Base-by-base conservation (phyloP, 768 basidiomycete genomes). In the Phanerochaete sordida region DNA sequence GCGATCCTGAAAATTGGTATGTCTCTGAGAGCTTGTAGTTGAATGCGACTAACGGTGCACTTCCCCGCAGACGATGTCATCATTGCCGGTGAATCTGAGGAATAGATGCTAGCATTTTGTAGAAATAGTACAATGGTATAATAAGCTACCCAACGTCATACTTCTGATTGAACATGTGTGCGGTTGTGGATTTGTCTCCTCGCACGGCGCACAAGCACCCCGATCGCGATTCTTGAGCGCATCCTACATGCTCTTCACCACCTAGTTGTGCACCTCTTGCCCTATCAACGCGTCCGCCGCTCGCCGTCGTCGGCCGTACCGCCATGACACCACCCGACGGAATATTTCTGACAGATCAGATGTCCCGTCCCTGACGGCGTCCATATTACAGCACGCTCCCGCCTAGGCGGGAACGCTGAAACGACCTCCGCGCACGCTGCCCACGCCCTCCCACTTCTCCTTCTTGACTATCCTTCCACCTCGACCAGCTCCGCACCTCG, bases 1-100 rank as follows among this genome's bases (percentile, higher is more conserved):
- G 92, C 91, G 3, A 89, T 94, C 13, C 80, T 94, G 62, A 94
- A 94, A 75, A 94, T 94, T 61, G 91, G 91, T 90, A 64, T 68
- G 84, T 75, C 31, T 30, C 53, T 57, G 44, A 21, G 33, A 2
- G 19, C 23, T 43, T 24, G 13, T n/a, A 39, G 1, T 16, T 1
- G 12, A 2, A 30, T 3, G 4, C 27, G 7, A 13, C 50, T 51
- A 15, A 33, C 30, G 12, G 30, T 33, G 5, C 19, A 6, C 11
- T 19, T 55, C 64, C 45, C 64, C 13, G 44, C 64, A 91, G 90
- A 92, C 69, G 90, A 92, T 70, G 90, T 92, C 31, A 92, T 92
- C 68, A 78, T 80, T 45, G 77, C 90, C 27, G 88, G 90, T 23
- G 80, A 87, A 65, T 79, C 83, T 30, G 88, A 89, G 9, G 87